Base-by-base conservation (phyloP, 2,329 filamentous ascomycete genomes). In the Purpureocillium lavendulum region DNA sequence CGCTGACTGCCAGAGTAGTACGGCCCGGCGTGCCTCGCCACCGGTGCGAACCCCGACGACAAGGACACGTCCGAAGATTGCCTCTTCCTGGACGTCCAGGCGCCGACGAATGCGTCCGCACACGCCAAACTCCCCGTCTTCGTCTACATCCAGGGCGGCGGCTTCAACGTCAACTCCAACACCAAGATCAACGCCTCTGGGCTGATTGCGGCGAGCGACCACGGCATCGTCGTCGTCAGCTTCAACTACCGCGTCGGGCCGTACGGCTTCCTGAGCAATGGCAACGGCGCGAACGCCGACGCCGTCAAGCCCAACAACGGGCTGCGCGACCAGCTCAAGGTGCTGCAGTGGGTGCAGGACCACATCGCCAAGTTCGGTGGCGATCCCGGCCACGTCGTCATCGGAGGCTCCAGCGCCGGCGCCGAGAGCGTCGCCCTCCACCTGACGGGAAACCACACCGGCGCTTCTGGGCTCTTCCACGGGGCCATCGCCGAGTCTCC, bases 171-270 rank as follows among this genome's bases (percentile, higher is more conserved):
- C 6, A 62, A 69, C 46, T 59, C 65, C 1, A 65, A 67, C 40
- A 51, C 64, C 1, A 70, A 81, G 44, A 69, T 74, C 47, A 75
- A 86, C 46, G 80, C 75, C 1, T 71, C 69, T 1, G 75, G 72
- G 1, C 58, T 88, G n/a, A 55, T 63, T 26, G 66, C 81, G 21
- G 55, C 67, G 24, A 80, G 77, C 0, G 73, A 75, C 14, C 66
- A 69, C 30, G 62, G 73, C 41, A 80, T 87, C 18, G 62, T 89
- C 0, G 75, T 87, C 1, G 81, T 89, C 2, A 80, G 70, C 9
- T 73, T 86, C 60, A 88, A 87, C 59, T 88, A 89, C 54, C 78
- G 85, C 5, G 82, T 89, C 10, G 84, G 84, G 0, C 71, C 75
- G 0, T 87, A 79, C 48, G 84, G 85, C 0, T 89, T 88, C 53